Evolutionary conservation across 306 rosid genomes (phyloP), one percentile per base, ranked within the genome.

Genomic region (Castanea sativa): DNA sequence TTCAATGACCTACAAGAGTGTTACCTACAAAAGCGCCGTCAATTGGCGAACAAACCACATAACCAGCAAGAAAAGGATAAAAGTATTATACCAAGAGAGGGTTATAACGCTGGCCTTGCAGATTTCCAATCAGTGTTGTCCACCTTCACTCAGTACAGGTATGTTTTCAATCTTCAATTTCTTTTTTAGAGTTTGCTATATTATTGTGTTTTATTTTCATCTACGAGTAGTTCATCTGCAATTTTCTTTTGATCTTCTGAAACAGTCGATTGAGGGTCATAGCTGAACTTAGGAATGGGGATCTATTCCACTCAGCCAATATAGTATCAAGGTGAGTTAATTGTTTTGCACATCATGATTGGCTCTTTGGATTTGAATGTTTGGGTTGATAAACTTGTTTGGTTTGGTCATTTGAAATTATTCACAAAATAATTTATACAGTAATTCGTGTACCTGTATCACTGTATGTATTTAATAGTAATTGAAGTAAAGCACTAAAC

Each of bases 1-100:
- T 95, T 95, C 77, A 87, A 88, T 85, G 99, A 93, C 83, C 77
- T 95, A 67, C 99, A 95, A 87, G 99, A 95, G 74, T 95, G 99
- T 71, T 95, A 95, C 92, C 91, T 95, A 74, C 98, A 90, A 88
- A 95, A 93, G 83, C 89, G 98, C 70, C 89, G 93, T 2, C 93
- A 89, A 78, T 77, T 86, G 74, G 86, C 78, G n/a, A 91, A 90
- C 81, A 92, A 88, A 82, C 86, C 84, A 58, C 86, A 58, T 87
- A 80, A 82, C 84, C 91, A 83, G 79, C 90, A 76, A 75, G 96
- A 85, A 80, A 80, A 79, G 78, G 94, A 90, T 83, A 85, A 78
- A 76, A 87, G 58, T 83, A 79, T 83, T 73, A 76, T 95, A 56
- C 88, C 69, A 33, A 88, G 97, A 85, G 97, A 91, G 74, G 98